Evolutionary conservation across 2,329 filamentous ascomycete species (phyloP).

Genomic region (Talaromyces verruculosus): DNA sequence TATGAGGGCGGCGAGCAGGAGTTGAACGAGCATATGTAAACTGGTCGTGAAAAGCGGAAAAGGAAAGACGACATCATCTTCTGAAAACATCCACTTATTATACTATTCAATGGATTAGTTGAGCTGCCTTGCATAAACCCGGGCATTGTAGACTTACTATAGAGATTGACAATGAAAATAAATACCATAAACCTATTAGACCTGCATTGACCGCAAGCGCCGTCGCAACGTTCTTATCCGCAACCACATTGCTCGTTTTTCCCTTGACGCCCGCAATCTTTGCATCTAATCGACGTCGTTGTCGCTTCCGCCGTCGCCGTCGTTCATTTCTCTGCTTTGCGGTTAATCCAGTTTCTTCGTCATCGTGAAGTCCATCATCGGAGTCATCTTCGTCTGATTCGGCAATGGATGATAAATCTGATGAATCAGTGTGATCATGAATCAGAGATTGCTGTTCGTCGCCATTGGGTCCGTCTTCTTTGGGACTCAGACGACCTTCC

Average conservation of each 20-base stretch:
- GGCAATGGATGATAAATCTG: constrained; percentile 44
- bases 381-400: constrained; percentile 59
- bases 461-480: constrained; percentile 29
- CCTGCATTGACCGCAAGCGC: constrained; percentile 70
- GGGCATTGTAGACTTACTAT: constrained; percentile 60
- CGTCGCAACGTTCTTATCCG: constrained; percentile 70
- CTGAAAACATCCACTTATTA: constrained; percentile 99
- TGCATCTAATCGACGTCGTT: constrained; percentile 69
- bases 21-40: constrained; percentile 94
- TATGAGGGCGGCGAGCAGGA: constrained; percentile 72
- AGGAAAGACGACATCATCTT: constrained; percentile 79
- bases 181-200: constrained; percentile 85
- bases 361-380: constrained; percentile 74
- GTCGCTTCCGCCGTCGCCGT: constrained; percentile 64
- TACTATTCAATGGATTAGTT: constrained; percentile 57
- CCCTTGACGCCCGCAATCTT: constrained; percentile 62
- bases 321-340: constrained; percentile 65
- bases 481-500: constrained; percentile 23
- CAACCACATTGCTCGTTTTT: constrained; percentile 67
- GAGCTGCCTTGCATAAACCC: constrained; percentile 12
- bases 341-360: constrained; percentile 87
- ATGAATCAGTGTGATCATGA: constrained; percentile 39
- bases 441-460: constrained; percentile 39
- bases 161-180: constrained; percentile 91
- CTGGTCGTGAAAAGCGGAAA: constrained; percentile 95